A percentile compares a stretch with the other conserved stretches of the same genome.
phyloP scores from a whole-genome alignment of 2,329 filamentous ascomycete genomes.

The Alternaria ethzedia region DNA sequence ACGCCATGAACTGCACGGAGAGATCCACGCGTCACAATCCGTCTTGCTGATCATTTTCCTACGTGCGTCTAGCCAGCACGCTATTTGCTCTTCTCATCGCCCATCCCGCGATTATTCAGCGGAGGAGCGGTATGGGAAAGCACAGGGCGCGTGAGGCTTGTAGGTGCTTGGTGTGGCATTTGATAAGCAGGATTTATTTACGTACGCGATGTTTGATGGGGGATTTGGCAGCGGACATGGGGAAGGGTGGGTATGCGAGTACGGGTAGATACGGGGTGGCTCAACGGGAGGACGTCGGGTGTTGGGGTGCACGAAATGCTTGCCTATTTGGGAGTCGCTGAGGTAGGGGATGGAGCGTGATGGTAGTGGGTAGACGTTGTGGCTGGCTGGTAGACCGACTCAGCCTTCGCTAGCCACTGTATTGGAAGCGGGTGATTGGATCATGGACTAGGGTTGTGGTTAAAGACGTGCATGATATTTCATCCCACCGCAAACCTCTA shows the following conservation, averaged over 20 bases:
- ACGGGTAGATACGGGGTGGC: neutral
- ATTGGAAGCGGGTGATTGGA: neutral
- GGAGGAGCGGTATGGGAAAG: neutral
- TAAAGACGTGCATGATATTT: neutral
- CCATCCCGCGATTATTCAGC: conserved; percentile 7
- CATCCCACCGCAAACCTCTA: neutral
- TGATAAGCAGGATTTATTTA: conserved; percentile 1
- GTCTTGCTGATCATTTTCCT: neutral
- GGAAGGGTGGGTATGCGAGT: neutral
- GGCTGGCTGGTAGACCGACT: neutral
- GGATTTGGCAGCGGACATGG: neutral
- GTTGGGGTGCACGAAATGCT: neutral
- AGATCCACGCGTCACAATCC: neutral
- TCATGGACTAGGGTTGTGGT: neutral
- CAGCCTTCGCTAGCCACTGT: neutral
- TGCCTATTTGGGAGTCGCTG: neutral
- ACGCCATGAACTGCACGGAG: neutral
- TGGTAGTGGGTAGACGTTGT: neutral
- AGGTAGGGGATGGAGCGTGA: neutral
- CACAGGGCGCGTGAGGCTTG: neutral
- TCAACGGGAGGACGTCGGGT: neutral
- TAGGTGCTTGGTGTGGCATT: neutral
- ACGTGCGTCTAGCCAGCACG: neutral
- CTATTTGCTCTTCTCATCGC: conserved; percentile 11
- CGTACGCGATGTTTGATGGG: neutral